These are phyloP conservation scores for Tarenaya hassleriana DNA, from an alignment of 345 rosid species.

Conservation along the genomic window DNA sequence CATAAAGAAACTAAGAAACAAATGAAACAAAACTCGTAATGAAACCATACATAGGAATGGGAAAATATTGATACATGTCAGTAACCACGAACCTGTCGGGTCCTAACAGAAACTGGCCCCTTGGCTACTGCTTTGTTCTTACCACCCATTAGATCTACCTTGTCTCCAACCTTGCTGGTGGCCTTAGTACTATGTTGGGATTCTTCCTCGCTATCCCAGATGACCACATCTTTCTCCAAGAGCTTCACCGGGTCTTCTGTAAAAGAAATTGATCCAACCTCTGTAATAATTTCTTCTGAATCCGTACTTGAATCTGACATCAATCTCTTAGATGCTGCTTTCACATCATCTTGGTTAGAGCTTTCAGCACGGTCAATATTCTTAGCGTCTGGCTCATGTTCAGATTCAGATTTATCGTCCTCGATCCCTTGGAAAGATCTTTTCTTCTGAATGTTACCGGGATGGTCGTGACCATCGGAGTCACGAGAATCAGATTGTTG, in stretches of 20 bases:
- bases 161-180: conserved; percentile 15
- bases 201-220: conserved; percentile 53
- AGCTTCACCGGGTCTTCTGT: conserved; percentile 43
- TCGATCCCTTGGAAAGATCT: neutral
- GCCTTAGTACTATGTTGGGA: conserved; percentile 8
- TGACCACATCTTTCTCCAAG: conserved; percentile 52
- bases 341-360: conserved; percentile 15
- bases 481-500: conserved; percentile 50
- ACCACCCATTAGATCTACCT: conserved; percentile 10
- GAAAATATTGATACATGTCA: conserved; percentile 28
- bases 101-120: conserved; percentile 52
- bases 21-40: conserved; percentile 12
- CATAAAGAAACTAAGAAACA: conserved; percentile 8
- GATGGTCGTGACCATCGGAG: conserved; percentile 27
- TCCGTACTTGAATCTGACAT: conserved; percentile 34
- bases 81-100: conserved; percentile 55
- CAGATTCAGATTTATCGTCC: conserved; percentile 18
- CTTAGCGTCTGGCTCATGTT: conserved; percentile 11
- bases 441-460: neutral
- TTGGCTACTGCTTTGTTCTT: conserved; percentile 26
- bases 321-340: conserved; percentile 29
- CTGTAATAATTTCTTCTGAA: conserved; percentile 33
- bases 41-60: conserved; percentile 6
- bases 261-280: conserved; percentile 30
- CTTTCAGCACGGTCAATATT: conserved; percentile 17